Conservation (phyloP, 352 stramenopile genomes). For the Thalassiosira sp. region DNA sequence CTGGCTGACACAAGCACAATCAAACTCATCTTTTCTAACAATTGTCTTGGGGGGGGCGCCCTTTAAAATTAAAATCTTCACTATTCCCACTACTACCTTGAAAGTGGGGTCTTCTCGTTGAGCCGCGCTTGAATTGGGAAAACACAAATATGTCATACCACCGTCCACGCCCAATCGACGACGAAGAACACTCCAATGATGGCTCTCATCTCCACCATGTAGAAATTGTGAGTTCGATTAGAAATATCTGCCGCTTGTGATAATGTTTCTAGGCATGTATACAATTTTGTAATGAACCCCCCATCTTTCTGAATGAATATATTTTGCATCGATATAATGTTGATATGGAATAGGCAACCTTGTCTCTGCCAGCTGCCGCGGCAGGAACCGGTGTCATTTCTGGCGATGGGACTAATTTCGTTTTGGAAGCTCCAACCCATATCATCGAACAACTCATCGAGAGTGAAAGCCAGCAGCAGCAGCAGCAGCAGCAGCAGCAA, state of each 20-base stretch:
- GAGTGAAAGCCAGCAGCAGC: conserved; percentile 1
- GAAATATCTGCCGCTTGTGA: background rate
- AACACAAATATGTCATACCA: too few species aligned
- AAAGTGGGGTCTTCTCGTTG: too few species aligned
- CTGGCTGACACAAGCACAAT: too few species aligned
- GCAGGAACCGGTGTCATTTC: conserved; percentile 11
- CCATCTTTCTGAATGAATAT: background rate
- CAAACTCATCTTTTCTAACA: background rate
- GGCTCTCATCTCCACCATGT: conserved; percentile 11
- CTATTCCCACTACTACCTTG: background rate
- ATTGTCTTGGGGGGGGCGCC: background rate
- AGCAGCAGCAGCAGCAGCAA: conserved; percentile 1
- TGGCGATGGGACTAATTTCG: conserved; percentile 21
- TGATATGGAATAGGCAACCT: conserved; percentile 14
- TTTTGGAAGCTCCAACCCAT: conserved; percentile 18
- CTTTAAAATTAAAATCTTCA: background rate
- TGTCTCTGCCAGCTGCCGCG: conserved; percentile 7
- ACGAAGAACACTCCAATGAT: background rate
- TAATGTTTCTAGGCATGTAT: conserved; percentile 6
- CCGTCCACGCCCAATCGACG: too few species aligned
- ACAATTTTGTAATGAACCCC: background rate
- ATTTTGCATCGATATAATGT: background rate
- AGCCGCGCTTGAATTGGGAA: too few species aligned
- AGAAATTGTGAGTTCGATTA: conserved; percentile 18
- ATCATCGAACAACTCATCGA: conserved; percentile 29